Evolutionary conservation across 1,284 basidiomycete species (phyloP).

Genomic region (Inonotus obliquus): DNA sequence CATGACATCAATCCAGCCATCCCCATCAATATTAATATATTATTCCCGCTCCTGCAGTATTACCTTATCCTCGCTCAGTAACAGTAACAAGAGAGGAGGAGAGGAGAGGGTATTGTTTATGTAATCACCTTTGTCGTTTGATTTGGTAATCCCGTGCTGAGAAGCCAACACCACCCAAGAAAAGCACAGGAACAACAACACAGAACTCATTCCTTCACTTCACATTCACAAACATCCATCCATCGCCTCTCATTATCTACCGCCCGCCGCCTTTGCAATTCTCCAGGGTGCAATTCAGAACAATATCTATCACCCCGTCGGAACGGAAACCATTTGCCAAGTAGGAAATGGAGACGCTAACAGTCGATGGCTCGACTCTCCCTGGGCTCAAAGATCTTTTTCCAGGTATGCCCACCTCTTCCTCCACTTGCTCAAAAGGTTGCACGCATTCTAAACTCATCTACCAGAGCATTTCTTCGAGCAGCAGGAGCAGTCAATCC

Average conservation of each 20-base stretch:
- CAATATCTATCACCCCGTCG: background rate
- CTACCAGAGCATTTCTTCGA: slow-evolving; percentile 6
- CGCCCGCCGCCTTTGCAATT: background rate
- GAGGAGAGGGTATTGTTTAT: background rate
- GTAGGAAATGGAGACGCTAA: background rate
- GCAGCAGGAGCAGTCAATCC: background rate
- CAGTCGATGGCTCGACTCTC: slow-evolving; percentile 5
- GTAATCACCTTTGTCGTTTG: background rate
- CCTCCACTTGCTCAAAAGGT: background rate
- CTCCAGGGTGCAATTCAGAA: background rate
- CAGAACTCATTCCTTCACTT: background rate
- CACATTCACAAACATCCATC: background rate
- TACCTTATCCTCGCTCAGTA: no score
- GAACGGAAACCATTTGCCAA: background rate
- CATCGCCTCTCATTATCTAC: background rate
- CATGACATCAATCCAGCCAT: background rate
- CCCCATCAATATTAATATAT: background rate
- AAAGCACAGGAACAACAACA: background rate
- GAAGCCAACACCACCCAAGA: background rate
- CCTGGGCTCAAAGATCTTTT: slow-evolving; percentile 16
- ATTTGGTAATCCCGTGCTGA: background rate
- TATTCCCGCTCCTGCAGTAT: no score
- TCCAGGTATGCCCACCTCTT: slow-evolving; percentile 6
- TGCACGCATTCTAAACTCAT: background rate
- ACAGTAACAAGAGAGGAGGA: background rate